phyloP scores from a whole-genome alignment of 2,329 filamentous ascomycete species.

The Neopestalotiopsis clavispora region DNA sequence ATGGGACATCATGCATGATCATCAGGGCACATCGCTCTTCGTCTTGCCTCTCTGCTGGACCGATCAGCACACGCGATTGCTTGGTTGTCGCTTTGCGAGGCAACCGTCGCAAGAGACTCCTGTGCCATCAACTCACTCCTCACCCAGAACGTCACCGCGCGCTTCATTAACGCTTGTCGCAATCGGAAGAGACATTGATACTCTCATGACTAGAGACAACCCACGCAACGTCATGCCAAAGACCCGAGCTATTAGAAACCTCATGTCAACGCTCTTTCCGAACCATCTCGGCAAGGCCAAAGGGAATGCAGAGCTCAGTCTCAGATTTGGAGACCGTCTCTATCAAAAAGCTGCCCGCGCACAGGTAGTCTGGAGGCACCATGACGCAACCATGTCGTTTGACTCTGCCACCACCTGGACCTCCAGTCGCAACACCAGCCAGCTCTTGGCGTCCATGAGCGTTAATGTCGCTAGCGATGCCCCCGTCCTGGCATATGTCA shows the following conservation, averaged over 20 bases:
- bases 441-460: slow-evolving; percentile 26
- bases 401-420: slow-evolving; percentile 39
- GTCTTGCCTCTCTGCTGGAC: slow-evolving; percentile 61
- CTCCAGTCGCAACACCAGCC: slow-evolving; percentile 38
- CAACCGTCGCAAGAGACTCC: slow-evolving; percentile 47
- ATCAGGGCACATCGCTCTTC: slow-evolving; percentile 54
- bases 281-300: slow-evolving; percentile 35
- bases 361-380: slow-evolving; percentile 55
- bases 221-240: slow-evolving; percentile 38
- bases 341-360: slow-evolving; percentile 52
- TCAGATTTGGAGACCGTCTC: slow-evolving; percentile 53
- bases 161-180: slow-evolving; percentile 48
- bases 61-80: slow-evolving; percentile 52
- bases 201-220: slow-evolving; percentile 42
- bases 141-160: slow-evolving; percentile 40
- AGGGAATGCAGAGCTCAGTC: slow-evolving; percentile 46
- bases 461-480: slow-evolving; percentile 30
- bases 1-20: slow-evolving; percentile 54
- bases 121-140: slow-evolving; percentile 40
- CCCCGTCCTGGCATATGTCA: slow-evolving; percentile 53
- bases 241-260: slow-evolving; percentile 46
- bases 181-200: slow-evolving; percentile 49
- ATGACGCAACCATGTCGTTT: slow-evolving; percentile 37
- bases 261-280: slow-evolving; percentile 51
- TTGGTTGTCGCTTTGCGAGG: slow-evolving; percentile 52